Percentiles rank a stretch among this genome's conserved stretches.
Conservation (phyloP, 1,284 basidiomycete species). For the Xerocomus minutiporus region DNA sequence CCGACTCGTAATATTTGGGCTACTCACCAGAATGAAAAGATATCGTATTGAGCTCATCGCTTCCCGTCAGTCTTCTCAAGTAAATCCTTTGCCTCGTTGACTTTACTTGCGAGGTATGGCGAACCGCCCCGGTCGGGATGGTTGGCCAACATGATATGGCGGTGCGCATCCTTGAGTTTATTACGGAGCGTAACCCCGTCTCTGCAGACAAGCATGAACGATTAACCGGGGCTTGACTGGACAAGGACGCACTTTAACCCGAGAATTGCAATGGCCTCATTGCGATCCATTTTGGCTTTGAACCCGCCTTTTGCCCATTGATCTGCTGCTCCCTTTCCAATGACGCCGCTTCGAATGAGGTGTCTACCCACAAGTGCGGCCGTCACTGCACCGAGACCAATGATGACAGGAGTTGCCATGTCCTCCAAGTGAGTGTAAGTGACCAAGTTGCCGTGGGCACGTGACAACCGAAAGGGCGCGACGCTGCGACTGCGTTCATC, state of each 20-base stretch:
- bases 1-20: background rate
- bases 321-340: conserved; percentile 63
- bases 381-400: conserved; percentile 77
- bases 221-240: conserved; percentile 9
- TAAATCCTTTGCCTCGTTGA: conserved; percentile 89
- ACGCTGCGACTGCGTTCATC: too few species aligned
- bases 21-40: conserved; percentile 15
- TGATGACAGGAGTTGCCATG: conserved; percentile 72
- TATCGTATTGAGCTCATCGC: conserved; percentile 29
- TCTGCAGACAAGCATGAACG: conserved; percentile 39
- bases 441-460: background rate
- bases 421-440: background rate
- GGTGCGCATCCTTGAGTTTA: conserved; percentile 83
- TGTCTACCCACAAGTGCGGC: conserved; percentile 77
- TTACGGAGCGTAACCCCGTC: conserved; percentile 66
- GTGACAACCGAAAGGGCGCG: conserved; percentile 5
- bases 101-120: conserved; percentile 96
- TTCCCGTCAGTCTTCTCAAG: conserved; percentile 66
- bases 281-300: conserved; percentile 92
- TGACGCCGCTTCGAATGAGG: conserved; percentile 53
- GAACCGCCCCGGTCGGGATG: conserved; percentile 96
- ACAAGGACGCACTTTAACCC: conserved; percentile 73
- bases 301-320: conserved; percentile 95
- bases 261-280: conserved; percentile 90
- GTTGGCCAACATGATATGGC: conserved; percentile 89